Percentiles rank a stretch among this genome's conserved stretches.
phyloP scores from a whole-genome alignment of 441 rosid genomes.

The Adansonia rubrostipa region DNA sequence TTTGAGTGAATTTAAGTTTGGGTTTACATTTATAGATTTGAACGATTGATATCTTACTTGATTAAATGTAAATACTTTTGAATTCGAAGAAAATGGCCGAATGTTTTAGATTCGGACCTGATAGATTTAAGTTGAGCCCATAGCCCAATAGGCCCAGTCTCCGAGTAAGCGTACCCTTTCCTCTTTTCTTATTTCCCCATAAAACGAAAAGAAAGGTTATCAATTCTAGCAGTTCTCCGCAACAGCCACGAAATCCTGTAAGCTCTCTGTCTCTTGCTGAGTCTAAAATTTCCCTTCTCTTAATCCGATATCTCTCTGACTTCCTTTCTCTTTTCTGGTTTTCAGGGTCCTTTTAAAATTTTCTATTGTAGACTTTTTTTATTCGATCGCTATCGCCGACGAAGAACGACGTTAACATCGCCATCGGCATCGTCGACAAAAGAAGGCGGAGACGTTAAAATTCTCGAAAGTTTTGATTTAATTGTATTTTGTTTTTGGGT shows the following conservation, averaged over 20 bases:
- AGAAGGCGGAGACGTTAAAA: neutral
- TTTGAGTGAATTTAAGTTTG: too few species aligned
- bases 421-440: constrained; percentile 2
- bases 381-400: neutral
- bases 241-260: constrained; percentile 2
- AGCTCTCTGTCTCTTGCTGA: neutral
- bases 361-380: too few species aligned
- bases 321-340: neutral
- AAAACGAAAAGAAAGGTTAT: neutral
- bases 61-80: too few species aligned
- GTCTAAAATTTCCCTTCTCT: neutral
- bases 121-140: too few species aligned
- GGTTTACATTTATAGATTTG: too few species aligned
- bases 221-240: neutral
- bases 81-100: too few species aligned
- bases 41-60: too few species aligned
- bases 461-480: constrained; percentile 13
- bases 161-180: too few species aligned
- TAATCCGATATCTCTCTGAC: neutral
- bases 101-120: too few species aligned
- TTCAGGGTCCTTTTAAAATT: neutral
- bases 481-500: constrained; percentile 6
- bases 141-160: too few species aligned
- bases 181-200: too few species aligned
- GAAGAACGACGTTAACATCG: neutral